Conservation (phyloP, 2,329 filamentous ascomycete species). For the Paecilomyces sp. region DNA sequence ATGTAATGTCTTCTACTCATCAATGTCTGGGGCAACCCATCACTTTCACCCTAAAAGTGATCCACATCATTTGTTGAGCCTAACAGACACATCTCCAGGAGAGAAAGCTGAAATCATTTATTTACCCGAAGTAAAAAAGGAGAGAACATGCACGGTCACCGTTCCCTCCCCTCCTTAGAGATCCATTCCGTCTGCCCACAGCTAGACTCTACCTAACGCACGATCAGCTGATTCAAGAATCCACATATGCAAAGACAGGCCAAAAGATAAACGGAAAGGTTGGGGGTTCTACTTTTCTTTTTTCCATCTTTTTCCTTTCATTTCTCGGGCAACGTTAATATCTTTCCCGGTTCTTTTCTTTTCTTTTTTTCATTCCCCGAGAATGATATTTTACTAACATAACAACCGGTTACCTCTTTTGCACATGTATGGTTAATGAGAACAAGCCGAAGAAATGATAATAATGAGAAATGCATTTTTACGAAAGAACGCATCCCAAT, state of each 20-base stretch:
- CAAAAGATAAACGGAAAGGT: background rate
- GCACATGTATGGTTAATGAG: constrained; percentile 1
- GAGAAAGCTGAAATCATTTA: background rate
- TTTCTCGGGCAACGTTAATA: background rate
- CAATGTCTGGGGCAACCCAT: background rate
- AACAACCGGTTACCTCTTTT: background rate
- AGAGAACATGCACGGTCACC: background rate
- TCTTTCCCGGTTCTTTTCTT: background rate
- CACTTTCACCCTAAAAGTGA: too few relatives aligned
- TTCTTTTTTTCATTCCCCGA: background rate
- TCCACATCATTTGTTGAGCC: too few relatives aligned
- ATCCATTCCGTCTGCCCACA: too few relatives aligned
- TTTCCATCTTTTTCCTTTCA: background rate
- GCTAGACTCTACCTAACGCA: background rate
- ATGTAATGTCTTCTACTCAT: background rate
- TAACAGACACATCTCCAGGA: background rate
- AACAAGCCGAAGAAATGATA: background rate
- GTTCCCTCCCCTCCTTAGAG: too few relatives aligned
- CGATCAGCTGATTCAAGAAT: background rate
- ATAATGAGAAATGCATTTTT: background rate
- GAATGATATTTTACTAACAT: background rate
- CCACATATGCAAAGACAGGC: background rate
- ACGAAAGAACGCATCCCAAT: background rate
- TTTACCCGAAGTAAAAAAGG: background rate
- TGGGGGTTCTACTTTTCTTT: too few relatives aligned